Conservation (phyloP, 2,329 filamentous ascomycete genomes). For the Amauroascus verrucosus region DNA sequence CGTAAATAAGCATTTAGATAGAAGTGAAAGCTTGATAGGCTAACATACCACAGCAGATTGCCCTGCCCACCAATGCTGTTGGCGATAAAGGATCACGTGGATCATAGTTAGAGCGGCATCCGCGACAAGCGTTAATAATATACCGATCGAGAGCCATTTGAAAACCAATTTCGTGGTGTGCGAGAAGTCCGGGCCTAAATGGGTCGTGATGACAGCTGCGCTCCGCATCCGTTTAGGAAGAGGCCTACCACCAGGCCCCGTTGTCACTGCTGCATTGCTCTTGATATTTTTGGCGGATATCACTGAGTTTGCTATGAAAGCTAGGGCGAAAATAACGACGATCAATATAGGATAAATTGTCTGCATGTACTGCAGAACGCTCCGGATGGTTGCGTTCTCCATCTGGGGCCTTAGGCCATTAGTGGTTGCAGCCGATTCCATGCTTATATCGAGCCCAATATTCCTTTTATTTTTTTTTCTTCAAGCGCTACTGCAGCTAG, state of each 20-base stretch:
- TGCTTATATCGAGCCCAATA: constrained; percentile 11
- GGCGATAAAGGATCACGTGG: constrained; percentile 58
- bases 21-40: background rate
- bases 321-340: constrained; percentile 52
- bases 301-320: constrained; percentile 54
- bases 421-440: constrained; percentile 10
- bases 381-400: constrained; percentile 33
- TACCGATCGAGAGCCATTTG: constrained; percentile 59
- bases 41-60: constrained; percentile 60
- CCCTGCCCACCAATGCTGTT: constrained; percentile 71
- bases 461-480: constrained; percentile 2
- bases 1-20: constrained; percentile 8
- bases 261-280: constrained; percentile 40
- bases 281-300: constrained; percentile 41
- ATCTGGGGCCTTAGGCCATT: constrained; percentile 13
- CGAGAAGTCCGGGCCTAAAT: constrained; percentile 49
- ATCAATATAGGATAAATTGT: constrained; percentile 55
- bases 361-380: constrained; percentile 41
- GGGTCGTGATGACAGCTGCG: constrained; percentile 41
- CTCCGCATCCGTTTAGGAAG: constrained; percentile 56
- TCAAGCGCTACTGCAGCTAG: constrained; percentile 13
- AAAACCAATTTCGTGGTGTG: constrained; percentile 61
- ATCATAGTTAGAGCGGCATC: constrained; percentile 63
- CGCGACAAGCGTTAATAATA: constrained; percentile 64
- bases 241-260: constrained; percentile 81